Base-by-base conservation (phyloP, 306 rosid genomes). In the Sicyos edulis region DNA sequence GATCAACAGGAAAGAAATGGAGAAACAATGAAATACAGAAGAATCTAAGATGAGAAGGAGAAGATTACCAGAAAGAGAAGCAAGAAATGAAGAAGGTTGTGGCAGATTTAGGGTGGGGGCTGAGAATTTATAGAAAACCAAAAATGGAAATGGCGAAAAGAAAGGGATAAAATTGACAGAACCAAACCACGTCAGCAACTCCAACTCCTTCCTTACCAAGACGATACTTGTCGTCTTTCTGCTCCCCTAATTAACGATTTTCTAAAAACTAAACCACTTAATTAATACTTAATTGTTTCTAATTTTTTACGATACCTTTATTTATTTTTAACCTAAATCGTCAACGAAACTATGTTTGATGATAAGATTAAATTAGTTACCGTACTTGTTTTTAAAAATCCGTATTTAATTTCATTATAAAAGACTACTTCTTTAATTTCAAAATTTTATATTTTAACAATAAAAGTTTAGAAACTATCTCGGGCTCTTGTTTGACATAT, bases 131-230 rank as follows among this genome's bases (percentile, higher is more conserved):
- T 80, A 85, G 78, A 78, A 19, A 74, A 40, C 80, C 73, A 75
- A 45, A 76, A 60, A 70, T 29, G 21, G 50, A 37, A 75, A 69
- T n/a, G 69, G 62, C 10, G 78, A 4, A 50, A 50, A 50, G 19
- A 78, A 24, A 65, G 54, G 68, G 87, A 82, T 82, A 74, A 81
- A 75, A 76, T 16, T 78, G 76, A 72, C 71, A 68, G 37, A 34
- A 32, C 42, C 53, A 44, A 62, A 84, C 75, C 82, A 74, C 83
- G 84, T 84, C 78, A 80, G 80, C n/a, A n/a, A n/a, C n/a, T n/a
- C n/a, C 10, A 58, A 71, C 76, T 67, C 20, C 72, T 64, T 17
- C 10, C 22, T 26, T 1, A 62, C 22, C 21, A 62, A 16, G 54
- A 65, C 32, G 34, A 65, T 65, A 64, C 40, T 64, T 64, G 26